Percentiles rank a stretch among this genome's conserved stretches.
Evolutionary conservation across 192 early-diverging fungal species (phyloP).

Genomic region (Spizellomyces sp.): DNA sequence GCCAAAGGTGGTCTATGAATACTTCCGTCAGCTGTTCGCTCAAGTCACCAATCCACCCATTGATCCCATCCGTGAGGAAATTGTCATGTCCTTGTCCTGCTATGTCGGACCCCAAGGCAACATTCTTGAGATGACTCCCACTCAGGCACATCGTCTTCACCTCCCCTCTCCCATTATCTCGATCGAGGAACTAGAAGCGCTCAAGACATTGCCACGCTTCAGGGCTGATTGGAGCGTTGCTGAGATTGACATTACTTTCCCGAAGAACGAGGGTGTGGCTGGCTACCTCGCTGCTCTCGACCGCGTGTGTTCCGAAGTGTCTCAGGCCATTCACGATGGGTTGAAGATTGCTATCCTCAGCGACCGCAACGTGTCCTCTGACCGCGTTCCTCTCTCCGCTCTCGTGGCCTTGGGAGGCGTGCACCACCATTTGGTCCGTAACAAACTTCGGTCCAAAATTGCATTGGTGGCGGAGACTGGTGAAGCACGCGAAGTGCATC

Average conservation of each 20-base stretch:
- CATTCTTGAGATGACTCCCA: constrained; percentile 79
- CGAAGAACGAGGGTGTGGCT: constrained; percentile 67
- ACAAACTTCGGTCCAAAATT: constrained; percentile 85
- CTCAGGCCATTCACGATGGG: constrained; percentile 76
- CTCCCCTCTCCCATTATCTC: constrained; percentile 89
- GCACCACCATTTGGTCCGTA: constrained; percentile 89
- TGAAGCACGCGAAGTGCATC: constrained; percentile 95
- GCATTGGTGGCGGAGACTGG: constrained; percentile 88
- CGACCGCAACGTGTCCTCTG: constrained; percentile 64
- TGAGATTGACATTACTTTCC: constrained; percentile 87
- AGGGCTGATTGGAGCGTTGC: constrained; percentile 77
- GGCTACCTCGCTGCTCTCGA: constrained; percentile 84
- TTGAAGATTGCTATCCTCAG: constrained; percentile 84
- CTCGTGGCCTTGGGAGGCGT: constrained; percentile 89
- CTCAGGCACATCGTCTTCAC: constrained; percentile 77
- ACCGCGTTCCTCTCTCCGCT: constrained; percentile 81
- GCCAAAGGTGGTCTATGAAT: constrained; percentile 92
- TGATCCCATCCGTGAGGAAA: constrained; percentile 97
- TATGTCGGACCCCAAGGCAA: constrained; percentile 95
- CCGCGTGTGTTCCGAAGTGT: constrained; percentile 83
- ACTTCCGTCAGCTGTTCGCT: constrained; percentile 97
- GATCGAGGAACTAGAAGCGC: constrained; percentile 75
- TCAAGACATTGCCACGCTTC: constrained; percentile 69
- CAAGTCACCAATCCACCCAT: constrained; percentile 99
- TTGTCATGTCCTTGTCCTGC: constrained; percentile 96